These are phyloP conservation scores for Euptelea pleiosperma DNA, from an alignment of 164 flowering plant genomes.

Conservation along the genomic window DNA sequence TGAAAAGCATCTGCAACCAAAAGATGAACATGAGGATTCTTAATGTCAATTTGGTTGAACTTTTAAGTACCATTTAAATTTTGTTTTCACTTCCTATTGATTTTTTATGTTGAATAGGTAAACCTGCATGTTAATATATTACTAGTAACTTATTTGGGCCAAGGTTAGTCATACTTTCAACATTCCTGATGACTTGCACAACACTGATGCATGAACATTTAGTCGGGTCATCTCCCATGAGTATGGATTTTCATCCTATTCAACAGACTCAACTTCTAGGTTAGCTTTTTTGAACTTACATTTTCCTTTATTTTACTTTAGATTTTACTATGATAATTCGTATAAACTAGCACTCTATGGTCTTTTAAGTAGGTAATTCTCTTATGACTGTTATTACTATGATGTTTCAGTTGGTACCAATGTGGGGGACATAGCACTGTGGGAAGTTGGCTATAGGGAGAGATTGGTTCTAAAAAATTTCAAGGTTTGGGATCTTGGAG, in stretches of 20 bases:
- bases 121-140: slow-evolving; percentile 69
- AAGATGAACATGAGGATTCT: too few species aligned
- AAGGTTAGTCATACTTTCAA: slow-evolving; percentile 16
- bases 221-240: slow-evolving; percentile 36
- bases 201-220: slow-evolving; percentile 43
- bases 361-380: neutral
- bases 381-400: slow-evolving; percentile 5
- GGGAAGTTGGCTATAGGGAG: slow-evolving; percentile 52
- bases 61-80: too few species aligned
- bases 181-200: slow-evolving; percentile 43
- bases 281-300: slow-evolving; percentile 12
- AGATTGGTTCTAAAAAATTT: slow-evolving; percentile 41
- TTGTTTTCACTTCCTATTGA: neutral
- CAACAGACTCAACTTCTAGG: slow-evolving; percentile 53
- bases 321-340: too few species aligned
- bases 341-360: too few species aligned
- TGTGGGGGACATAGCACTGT: slow-evolving; percentile 50
- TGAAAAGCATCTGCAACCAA: too few species aligned
- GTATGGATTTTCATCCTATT: slow-evolving; percentile 70
- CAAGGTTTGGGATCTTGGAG: slow-evolving; percentile 55
- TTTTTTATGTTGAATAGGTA: slow-evolving; percentile 37
- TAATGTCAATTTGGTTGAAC: too few species aligned
- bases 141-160: slow-evolving; percentile 53
- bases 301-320: neutral
- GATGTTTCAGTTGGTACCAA: slow-evolving; percentile 56